Base-by-base conservation (phyloP, 1,139 yeast species). In the Kodamaea sp. region DNA sequence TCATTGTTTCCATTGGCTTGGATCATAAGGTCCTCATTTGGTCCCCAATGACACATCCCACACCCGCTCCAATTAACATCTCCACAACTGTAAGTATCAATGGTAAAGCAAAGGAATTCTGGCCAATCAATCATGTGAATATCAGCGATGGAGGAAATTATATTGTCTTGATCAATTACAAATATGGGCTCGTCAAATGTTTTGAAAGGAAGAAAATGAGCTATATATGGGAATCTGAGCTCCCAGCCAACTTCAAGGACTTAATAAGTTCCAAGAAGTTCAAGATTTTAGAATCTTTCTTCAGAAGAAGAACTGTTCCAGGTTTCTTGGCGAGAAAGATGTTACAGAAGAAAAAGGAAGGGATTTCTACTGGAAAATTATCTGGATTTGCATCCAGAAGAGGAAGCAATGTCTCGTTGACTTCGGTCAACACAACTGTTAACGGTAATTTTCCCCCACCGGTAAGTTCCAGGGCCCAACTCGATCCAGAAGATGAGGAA, bases 21-120 rank as follows among this genome's bases (percentile, higher is more conserved):
- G 95, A 86, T 50, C 89, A 83, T 48, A 77, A 71, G 39, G 68
- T 86, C 2, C 58, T 78, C 24, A 76, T 85, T 8, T 86, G 95
- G 95, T 79, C 87, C 1, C 94, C 92, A 2, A 59, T 80, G 33
- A 59, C 69, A 3, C 51, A 51, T 12, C 43, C 51, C 1, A 31
- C 31, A 1, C 43, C 45, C 1, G 35, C 33, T 4, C 70, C 85
- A 63, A 42, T 62, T 51, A 47, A 80, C 66, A 39, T 63, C 38
- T 33, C 83, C 65, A 41, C 75, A 60, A 35, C 70, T 46, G 36
- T 63, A 6, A 41, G 29, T 3, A 29, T 38, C 0, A 16, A 76
- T 73, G 10, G 50, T 61, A 24, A 19, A 3, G 24, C 53, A 61
- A 59, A 65, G 3, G 74, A 75, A 25, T 63, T 79, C 31, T 80